Evolutionary conservation across 2,329 filamentous ascomycete species (phyloP).

Genomic region (Botrytis byssoidea): DNA sequence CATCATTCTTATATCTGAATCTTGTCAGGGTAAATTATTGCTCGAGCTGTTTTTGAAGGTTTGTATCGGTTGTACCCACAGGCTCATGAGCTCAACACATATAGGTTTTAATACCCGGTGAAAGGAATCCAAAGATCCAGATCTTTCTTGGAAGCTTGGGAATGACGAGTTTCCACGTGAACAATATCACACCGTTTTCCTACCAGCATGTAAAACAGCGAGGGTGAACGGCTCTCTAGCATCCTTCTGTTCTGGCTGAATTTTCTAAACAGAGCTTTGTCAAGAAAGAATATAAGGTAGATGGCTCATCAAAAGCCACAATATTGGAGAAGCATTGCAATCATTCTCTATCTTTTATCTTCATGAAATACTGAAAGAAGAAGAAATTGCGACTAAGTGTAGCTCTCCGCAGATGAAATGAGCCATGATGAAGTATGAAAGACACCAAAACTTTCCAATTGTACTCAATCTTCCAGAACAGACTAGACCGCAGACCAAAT

Average conservation of each 20-base stretch:
- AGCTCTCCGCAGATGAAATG: no score
- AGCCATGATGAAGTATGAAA: no score
- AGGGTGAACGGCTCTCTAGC: background rate
- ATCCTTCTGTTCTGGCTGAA: no score
- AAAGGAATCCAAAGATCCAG: background rate
- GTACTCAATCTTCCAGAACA: accelerated
- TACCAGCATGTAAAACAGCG: background rate
- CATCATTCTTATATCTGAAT: background rate
- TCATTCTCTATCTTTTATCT: no score
- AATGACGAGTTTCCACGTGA: background rate
- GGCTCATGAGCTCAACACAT: background rate
- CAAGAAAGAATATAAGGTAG: no score
- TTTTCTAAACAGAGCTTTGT: no score
- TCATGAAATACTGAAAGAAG: no score
- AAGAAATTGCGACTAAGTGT: no score
- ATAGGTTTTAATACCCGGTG: background rate
- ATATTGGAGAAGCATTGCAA: no score
- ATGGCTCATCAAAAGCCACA: no score
- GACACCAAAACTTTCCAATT: background rate
- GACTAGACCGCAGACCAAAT: background rate
- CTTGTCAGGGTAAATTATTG: background rate
- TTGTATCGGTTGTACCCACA: background rate
- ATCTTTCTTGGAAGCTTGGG: background rate
- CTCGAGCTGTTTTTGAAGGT: background rate
- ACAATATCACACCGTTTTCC: accelerated